Evolutionary conservation across 2,329 filamentous ascomycete genomes (phyloP).

Genomic region (Fusarium sulawesiense): DNA sequence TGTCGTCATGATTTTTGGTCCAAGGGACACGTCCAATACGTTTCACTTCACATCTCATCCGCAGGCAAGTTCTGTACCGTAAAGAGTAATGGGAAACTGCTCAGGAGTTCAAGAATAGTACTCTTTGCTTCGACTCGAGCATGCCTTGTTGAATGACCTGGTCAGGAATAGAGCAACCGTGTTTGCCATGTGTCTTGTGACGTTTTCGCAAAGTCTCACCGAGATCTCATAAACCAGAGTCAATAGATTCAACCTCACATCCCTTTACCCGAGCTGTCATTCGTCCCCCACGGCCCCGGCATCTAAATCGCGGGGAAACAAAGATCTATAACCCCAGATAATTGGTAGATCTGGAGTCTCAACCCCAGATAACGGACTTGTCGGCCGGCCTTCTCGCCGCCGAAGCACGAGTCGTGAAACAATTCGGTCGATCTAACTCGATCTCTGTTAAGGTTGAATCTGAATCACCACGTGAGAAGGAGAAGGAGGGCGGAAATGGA

Average conservation of each 20-base stretch:
- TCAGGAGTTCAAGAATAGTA: not conserved
- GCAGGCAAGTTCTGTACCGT: not conserved
- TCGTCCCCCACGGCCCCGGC: not conserved
- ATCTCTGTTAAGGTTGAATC: not conserved
- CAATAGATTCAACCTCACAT: not conserved
- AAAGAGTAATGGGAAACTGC: not conserved
- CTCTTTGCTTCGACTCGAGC: not conserved
- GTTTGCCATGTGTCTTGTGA: not conserved
- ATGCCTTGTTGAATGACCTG: not conserved
- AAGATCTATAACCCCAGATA: not conserved
- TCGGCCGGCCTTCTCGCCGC: slow-evolving; percentile 1
- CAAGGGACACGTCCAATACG: too few species aligned
- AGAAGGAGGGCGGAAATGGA: not conserved
- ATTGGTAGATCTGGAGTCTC: not conserved
- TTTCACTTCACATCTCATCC: rapidly evolving
- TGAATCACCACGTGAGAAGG: not conserved
- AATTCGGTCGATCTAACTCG: not conserved
- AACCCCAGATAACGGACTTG: not conserved
- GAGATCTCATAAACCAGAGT: not conserved
- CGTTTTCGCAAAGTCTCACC: not conserved
- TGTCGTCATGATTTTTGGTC: not conserved
- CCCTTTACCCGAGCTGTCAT: not conserved
- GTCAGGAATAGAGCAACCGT: not conserved
- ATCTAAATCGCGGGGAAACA: not conserved
- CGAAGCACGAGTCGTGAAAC: not conserved